Conservation (phyloP, 2,329 filamentous ascomycete species). For the Claviceps citrina region DNA sequence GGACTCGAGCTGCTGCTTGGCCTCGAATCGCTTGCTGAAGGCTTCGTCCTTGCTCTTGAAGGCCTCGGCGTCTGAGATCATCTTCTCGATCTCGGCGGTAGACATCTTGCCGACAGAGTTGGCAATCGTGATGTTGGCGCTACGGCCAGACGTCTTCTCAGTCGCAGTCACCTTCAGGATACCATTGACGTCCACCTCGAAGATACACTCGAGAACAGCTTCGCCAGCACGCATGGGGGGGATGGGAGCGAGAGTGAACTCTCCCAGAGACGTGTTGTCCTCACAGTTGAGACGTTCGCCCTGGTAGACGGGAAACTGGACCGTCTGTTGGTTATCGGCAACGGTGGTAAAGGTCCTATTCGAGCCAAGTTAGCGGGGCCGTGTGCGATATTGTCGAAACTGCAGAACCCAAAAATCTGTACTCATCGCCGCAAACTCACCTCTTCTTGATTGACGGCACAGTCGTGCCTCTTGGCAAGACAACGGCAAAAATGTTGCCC, state of each 20-base stretch:
- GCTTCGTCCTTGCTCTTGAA: conserved; percentile 98
- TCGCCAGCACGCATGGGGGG: conserved; percentile 87
- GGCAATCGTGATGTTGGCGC: conserved; percentile 98
- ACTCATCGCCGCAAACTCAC: conserved; percentile 2
- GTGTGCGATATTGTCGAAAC: no score
- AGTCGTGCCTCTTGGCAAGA: conserved; percentile 48
- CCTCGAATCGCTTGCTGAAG: conserved; percentile 99
- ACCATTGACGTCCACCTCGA: conserved; percentile 99
- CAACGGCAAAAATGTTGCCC: conserved; percentile 94
- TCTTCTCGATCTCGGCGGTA: conserved; percentile 85
- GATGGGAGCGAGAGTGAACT: conserved; percentile 86
- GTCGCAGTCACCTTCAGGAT: conserved; percentile 98
- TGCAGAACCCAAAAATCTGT: no score
- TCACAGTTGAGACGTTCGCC: conserved; percentile 97
- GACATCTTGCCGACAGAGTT: conserved; percentile 99
- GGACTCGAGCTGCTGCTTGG: conserved; percentile 96
- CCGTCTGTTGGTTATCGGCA: conserved; percentile 50
- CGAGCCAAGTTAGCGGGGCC: no score
- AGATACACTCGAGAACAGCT: conserved; percentile 91
- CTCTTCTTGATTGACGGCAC: conserved; percentile 63
- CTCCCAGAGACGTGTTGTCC: conserved; percentile 93
- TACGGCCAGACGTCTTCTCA: conserved; percentile 96
- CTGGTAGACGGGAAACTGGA: conserved; percentile 82
- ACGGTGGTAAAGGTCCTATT: conserved; percentile 69
- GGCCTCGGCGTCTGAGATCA: conserved; percentile 93